Conservation (phyloP, 495 filamentous ascomycete genomes). For the Lasiosphaeria miniovina region DNA sequence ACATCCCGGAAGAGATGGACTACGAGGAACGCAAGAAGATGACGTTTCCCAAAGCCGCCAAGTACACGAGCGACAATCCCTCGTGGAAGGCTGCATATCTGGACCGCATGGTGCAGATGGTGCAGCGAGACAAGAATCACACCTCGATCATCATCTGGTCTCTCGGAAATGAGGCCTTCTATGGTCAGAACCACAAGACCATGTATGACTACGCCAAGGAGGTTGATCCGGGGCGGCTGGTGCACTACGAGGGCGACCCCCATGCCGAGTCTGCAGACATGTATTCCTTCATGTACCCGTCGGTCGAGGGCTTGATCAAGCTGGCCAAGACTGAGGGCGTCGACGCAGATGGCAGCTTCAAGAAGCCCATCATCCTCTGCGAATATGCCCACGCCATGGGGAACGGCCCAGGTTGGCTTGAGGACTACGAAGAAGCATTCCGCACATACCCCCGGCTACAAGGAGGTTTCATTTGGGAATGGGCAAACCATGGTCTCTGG, state of each 20-base stretch:
- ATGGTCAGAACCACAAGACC: slow-evolving; percentile 58
- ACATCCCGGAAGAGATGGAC: slow-evolving; percentile 46
- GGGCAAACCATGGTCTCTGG: slow-evolving; percentile 66
- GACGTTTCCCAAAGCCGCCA: slow-evolving; percentile 48
- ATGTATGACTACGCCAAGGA: slow-evolving; percentile 62
- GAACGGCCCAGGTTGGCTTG: slow-evolving; percentile 64
- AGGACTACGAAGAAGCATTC: slow-evolving; percentile 64
- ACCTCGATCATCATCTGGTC: slow-evolving; percentile 67
- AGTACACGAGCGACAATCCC: slow-evolving; percentile 60
- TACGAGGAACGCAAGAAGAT: slow-evolving; percentile 54
- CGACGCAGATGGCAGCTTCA: slow-evolving; percentile 37
- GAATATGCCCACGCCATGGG: slow-evolving; percentile 73
- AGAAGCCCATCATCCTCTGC: slow-evolving; percentile 60
- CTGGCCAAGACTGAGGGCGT: slow-evolving; percentile 39
- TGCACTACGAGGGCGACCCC: slow-evolving; percentile 67
- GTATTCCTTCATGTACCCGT: slow-evolving; percentile 65
- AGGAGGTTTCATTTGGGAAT: slow-evolving; percentile 72
- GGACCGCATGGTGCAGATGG: slow-evolving; percentile 60
- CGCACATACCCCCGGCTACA: slow-evolving; percentile 55
- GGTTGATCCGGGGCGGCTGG: slow-evolving; percentile 53
- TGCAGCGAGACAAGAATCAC: slow-evolving; percentile 65
- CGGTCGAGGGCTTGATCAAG: slow-evolving; percentile 47
- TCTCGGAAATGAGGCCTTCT: slow-evolving; percentile 68
- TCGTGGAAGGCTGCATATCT: slow-evolving; percentile 63
- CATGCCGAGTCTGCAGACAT: slow-evolving; percentile 60